Base-by-base conservation (phyloP, 176 grass and related monocot species). In the Oryza glumipatula region DNA sequence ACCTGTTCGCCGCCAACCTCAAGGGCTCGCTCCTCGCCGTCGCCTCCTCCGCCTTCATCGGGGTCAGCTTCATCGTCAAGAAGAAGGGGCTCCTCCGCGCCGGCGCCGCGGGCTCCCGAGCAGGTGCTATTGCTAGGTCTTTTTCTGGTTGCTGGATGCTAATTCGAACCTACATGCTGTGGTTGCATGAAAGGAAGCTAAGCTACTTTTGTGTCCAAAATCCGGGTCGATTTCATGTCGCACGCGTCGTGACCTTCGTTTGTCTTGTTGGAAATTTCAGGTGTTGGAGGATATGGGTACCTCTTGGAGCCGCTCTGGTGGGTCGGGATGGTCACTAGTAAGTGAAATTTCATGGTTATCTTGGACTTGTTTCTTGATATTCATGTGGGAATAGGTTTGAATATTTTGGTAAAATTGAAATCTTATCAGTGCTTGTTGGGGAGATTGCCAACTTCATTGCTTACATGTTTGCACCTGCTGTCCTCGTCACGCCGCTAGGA, bases 31-130 rank as follows among this genome's bases (percentile, higher is more conserved):
- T 98, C 77, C 91, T 98, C 80, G 87, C 96, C 66, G 77, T 95
- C 65, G 91, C 87, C 74, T 98, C 96, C 49, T 95, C 91, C 77
- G 91, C 91, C 65, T 98, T 98, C 87, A 95, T 98, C 85, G 93
- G 96, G 26, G 96, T 92, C 81, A 98, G 96, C 91, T 98, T 98
- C 89, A 94, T 98, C 91, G 88, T 98, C 85, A 95, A 98, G 91
- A 94, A 98, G 84, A 98, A 95, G 83, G 95, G 91, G 15, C 93
- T 95, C 73, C 92, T 89, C 73, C 95, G 95, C 80, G 95, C 95
- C 65, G 93, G 91, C 19, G 80, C 89, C 44, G 33, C 66, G 9
- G 93, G 96, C 66, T 17, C 91, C 44, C 93, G 93, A 16, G 96
- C 96, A 70, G 93, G 96, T 98, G 12, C 80, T 87, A 41, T 4